Conservation (phyloP, 2,329 filamentous ascomycete genomes). For the Calonectria henricotiae region DNA sequence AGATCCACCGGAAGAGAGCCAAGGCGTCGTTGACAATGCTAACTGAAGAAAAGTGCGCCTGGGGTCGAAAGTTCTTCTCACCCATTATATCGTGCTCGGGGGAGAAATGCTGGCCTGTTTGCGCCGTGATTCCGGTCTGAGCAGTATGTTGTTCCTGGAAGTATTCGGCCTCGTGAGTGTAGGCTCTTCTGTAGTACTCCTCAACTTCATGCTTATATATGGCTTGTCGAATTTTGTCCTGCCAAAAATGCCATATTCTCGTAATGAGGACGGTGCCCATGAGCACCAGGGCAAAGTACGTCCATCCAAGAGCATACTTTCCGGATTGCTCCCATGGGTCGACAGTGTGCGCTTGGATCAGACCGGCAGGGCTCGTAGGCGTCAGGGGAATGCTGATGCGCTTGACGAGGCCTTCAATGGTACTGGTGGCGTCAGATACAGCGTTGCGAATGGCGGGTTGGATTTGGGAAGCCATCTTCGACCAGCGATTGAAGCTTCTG, state of each 20-base stretch:
- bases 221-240: slow-evolving; percentile 92
- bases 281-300: slow-evolving; percentile 87
- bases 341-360: slow-evolving; percentile 75
- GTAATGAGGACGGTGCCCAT: slow-evolving; percentile 78
- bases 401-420: slow-evolving; percentile 63
- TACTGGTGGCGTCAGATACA: slow-evolving; percentile 56
- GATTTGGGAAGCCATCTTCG: slow-evolving; percentile 62
- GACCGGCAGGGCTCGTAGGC: slow-evolving; percentile 73
- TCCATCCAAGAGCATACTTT: slow-evolving; percentile 90
- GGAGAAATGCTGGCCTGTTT: slow-evolving; percentile 81
- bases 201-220: slow-evolving; percentile 88
- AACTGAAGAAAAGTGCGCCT: slow-evolving; percentile 84
- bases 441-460: slow-evolving; percentile 54
- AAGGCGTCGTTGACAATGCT: slow-evolving; percentile 83
- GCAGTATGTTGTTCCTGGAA: slow-evolving; percentile 66
- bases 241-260: slow-evolving; percentile 90
- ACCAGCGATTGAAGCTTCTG: slow-evolving; percentile 51
- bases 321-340: slow-evolving; percentile 88
- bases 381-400: slow-evolving; percentile 76
- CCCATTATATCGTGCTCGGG: slow-evolving; percentile 73
- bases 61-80: slow-evolving; percentile 72
- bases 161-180: slow-evolving; percentile 68
- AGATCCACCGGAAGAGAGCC: slow-evolving; percentile 89
- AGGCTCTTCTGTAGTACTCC: slow-evolving; percentile 72
- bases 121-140: slow-evolving; percentile 68